Evolutionary conservation across 495 filamentous ascomycete genomes (phyloP), one percentile per base, ranked within the genome.

Genomic region (Aspergillus sparsus): DNA sequence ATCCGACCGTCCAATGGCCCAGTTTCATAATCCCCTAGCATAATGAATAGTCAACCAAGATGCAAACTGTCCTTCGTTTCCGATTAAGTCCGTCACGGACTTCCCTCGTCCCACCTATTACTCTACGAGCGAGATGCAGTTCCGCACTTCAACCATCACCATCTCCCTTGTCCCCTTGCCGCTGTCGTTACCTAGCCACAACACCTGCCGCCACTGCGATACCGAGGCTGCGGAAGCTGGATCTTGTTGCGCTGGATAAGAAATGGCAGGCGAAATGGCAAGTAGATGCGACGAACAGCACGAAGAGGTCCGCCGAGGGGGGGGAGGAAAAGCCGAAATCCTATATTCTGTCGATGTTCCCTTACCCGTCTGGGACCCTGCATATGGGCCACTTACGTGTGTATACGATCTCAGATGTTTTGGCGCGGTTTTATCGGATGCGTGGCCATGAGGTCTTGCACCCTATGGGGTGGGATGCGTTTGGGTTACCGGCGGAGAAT

Each of bases 401-500:
- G 49, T 96, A 96, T 77, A 93, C 92, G 15, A 93, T 96, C 59
- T 89, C 91, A 39, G 92, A 96, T 74, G 88, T 92, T 3, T 73
- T 96, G 34, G 85, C 91, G 13, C 81, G 92, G 12, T 95, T 88
- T 65, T 85, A 87, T 63, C 83, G 81, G 8, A 88, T 96, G 79
- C 84, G 85, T 54, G 92, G 92, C 3, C 78, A 85, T 68, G 74
- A 89, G 53, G 91, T 96, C 34, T 69, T 95, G 21, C 83, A 94
- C 53, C 92, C 92, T 32, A 95, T 96, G 85, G 92, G 91, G 3
- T 96, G 92, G 92, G 92, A 96, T 79, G 91, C 90, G 16, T 95
- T 96, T 69, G 92, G 92, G 3, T 76, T 96, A 44, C 92, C 92
- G 8, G 92, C 92, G 37, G 92, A 96, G 75, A 96, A 96, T 75